Evolutionary conservation across 495 filamentous ascomycete species (phyloP).

Genomic region (Delitschia confertaspora): DNA sequence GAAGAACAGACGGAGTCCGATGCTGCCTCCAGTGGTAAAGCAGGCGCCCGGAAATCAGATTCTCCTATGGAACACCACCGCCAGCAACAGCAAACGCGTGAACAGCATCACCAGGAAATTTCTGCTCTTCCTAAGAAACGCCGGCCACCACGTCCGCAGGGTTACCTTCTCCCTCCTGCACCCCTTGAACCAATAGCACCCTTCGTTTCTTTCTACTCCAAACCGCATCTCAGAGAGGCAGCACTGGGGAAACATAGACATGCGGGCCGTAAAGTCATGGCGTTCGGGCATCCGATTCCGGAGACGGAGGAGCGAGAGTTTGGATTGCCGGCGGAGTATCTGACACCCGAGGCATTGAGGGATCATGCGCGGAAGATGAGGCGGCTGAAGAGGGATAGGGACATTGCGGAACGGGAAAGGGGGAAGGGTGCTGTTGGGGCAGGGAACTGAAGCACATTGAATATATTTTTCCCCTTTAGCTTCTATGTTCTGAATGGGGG

Average conservation of each 20-base stretch:
- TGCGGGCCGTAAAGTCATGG: conserved; percentile 45
- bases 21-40: conserved; percentile 50
- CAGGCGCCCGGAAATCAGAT: neutral
- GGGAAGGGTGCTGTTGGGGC: too few relatives aligned
- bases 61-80: too few relatives aligned
- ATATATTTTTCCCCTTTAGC: too few relatives aligned
- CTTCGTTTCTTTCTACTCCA: conserved; percentile 77
- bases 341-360: conserved; percentile 58
- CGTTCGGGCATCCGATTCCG: conserved; percentile 78
- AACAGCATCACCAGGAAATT: conserved; percentile 25
- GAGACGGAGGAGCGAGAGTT: conserved; percentile 64
- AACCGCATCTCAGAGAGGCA: conserved; percentile 64
- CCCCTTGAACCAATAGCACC: conserved; percentile 45
- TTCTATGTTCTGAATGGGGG: too few relatives aligned
- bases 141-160: conserved; percentile 21
- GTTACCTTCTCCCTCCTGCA: conserved; percentile 13
- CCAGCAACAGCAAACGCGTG: neutral
- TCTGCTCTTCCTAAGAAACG: conserved; percentile 21
- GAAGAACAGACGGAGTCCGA: conserved; percentile 25
- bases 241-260: conserved; percentile 57
- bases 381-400: conserved; percentile 30
- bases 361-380: conserved; percentile 54
- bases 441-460: too few relatives aligned
- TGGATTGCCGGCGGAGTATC: conserved; percentile 57
- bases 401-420: too few relatives aligned